Percentiles rank a stretch among this genome's conserved stretches.
phyloP scores from a whole-genome alignment of 768 basidiomycete genomes.

The Porphyrellus cyaneotinctus region DNA sequence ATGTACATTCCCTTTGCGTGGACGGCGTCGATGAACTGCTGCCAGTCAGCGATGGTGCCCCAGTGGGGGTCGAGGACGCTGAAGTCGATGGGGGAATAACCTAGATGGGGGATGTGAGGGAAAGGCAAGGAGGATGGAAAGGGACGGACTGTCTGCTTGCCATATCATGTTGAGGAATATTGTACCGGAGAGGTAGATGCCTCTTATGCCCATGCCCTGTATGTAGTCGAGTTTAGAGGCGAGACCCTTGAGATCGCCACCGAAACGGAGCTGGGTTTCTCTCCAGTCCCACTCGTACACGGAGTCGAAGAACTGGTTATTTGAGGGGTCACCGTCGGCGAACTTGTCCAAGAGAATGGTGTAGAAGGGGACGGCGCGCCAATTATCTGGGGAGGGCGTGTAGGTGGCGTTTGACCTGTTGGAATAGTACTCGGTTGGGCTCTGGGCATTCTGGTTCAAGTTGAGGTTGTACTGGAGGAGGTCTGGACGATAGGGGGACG shows the following conservation, averaged over 20 bases:
- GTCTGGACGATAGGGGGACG: constrained; percentile 66
- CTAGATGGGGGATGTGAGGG: constrained; percentile 26
- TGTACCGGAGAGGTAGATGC: constrained; percentile 90
- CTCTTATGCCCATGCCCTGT: constrained; percentile 79
- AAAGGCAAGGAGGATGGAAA: background rate
- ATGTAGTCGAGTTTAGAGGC: constrained; percentile 77
- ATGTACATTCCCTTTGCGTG: constrained; percentile 86
- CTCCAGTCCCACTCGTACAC: constrained; percentile 80
- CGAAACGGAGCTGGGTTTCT: constrained; percentile 85
- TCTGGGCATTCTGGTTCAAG: constrained; percentile 64
- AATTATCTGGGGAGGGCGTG: constrained; percentile 77
- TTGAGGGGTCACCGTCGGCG: constrained; percentile 87
- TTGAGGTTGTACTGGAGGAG: constrained; percentile 78
- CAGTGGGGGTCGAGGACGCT: constrained; percentile 89
- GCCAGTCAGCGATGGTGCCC: constrained; percentile 83
- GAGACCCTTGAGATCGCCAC: constrained; percentile 85
- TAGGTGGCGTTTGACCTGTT: constrained; percentile 62
- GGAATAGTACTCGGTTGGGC: constrained; percentile 61
- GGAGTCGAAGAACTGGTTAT: constrained; percentile 85
- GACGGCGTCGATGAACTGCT: constrained; percentile 64
- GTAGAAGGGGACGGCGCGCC: constrained; percentile 79
- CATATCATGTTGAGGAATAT: constrained; percentile 95
- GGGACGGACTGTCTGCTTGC: constrained; percentile 85
- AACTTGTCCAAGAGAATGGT: constrained; percentile 89
- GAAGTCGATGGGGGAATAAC: constrained; percentile 93